These are phyloP conservation scores for Alternaria triticimaculans DNA, from an alignment of 2,329 filamentous ascomycete species.

Conservation along the genomic window DNA sequence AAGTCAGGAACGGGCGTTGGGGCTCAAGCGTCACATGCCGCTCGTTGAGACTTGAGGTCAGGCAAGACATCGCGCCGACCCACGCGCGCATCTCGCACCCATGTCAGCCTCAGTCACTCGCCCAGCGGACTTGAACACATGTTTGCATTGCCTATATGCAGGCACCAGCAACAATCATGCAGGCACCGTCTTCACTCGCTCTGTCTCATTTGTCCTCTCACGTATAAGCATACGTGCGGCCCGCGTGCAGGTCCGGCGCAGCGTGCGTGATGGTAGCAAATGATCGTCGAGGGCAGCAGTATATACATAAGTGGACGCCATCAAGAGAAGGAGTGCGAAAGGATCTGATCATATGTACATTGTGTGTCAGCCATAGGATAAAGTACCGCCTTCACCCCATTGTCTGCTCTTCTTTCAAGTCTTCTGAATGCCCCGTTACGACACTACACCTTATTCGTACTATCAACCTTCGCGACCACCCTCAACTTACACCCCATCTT, in stretches of 20 bases:
- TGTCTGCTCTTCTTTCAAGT: constrained; percentile 8
- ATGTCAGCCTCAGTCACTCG: constrained; percentile 39
- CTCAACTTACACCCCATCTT: constrained; percentile 26
- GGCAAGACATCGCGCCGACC: constrained; percentile 38
- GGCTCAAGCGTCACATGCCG: constrained; percentile 31
- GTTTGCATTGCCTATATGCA: constrained; percentile 36
- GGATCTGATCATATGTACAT: constrained; percentile 15
- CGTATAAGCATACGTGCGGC: constrained; percentile 12
- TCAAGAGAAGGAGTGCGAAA: constrained; percentile 11
- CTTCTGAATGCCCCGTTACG: constrained; percentile 31
- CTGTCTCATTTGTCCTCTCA: constrained; percentile 30
- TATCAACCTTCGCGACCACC: constrained; percentile 25
- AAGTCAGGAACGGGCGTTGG: constrained; percentile 3
- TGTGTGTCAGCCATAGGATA: constrained; percentile 17
- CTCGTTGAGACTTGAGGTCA: constrained; percentile 31
- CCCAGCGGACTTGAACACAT: constrained; percentile 31
- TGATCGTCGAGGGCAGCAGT: constrained; percentile 22
- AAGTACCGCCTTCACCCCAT: constrained; percentile 20
- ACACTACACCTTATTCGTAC: constrained; percentile 20
- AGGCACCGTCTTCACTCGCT: constrained; percentile 28
- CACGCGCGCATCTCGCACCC: constrained; percentile 35
- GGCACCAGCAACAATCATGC: constrained; percentile 38
- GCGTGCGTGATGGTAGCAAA: constrained; percentile 24
- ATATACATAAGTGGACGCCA: constrained; percentile 28
- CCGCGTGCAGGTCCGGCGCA: constrained; percentile 23